These are phyloP conservation scores for Monilinia fructigena DNA, from an alignment of 2,329 filamentous ascomycete species.

Conservation along the genomic window DNA sequence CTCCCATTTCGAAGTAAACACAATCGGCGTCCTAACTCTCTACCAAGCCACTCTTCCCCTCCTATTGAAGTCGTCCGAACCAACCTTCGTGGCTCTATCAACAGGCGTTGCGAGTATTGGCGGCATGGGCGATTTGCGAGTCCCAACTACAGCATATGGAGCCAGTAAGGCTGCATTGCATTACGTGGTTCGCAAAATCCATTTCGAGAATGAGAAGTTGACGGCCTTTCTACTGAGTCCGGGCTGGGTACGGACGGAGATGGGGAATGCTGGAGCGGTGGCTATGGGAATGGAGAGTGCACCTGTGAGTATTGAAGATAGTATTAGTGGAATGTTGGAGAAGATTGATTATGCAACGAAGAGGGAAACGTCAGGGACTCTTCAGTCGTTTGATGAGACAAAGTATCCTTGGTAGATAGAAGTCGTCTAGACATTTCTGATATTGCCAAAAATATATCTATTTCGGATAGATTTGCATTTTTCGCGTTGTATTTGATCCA, in stretches of 20 bases:
- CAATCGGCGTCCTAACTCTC: constrained; percentile 44
- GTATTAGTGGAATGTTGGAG: constrained; percentile 27
- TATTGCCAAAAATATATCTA: no score
- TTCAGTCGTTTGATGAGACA: constrained; percentile 1
- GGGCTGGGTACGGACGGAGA: constrained; percentile 40
- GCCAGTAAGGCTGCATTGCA: constrained; percentile 43
- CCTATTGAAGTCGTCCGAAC: constrained; percentile 40
- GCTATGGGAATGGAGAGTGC: constrained; percentile 27
- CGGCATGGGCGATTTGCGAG: constrained; percentile 20
- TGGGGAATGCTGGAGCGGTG: constrained; percentile 29
- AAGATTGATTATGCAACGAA: constrained; percentile 27
- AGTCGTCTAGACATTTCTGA: no score
- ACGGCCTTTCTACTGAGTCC: constrained; percentile 40
- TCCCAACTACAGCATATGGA: constrained; percentile 43
- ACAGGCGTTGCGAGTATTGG: constrained; percentile 29
- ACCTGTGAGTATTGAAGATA: constrained; percentile 31
- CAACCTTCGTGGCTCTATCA: constrained; percentile 44
- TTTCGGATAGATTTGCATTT: no score
- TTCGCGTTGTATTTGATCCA: no score
- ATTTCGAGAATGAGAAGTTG: constrained; percentile 41
- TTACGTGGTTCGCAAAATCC: constrained; percentile 39
- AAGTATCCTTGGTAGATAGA: neutral
- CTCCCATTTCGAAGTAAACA: constrained; percentile 46
- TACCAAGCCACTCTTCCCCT: constrained; percentile 48
- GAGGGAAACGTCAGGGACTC: constrained; percentile 26